A percentile compares a stretch with the other conserved stretches of the same genome.
Evolutionary conservation across 768 basidiomycete genomes (phyloP).

Genomic region (Vararia minispora): DNA sequence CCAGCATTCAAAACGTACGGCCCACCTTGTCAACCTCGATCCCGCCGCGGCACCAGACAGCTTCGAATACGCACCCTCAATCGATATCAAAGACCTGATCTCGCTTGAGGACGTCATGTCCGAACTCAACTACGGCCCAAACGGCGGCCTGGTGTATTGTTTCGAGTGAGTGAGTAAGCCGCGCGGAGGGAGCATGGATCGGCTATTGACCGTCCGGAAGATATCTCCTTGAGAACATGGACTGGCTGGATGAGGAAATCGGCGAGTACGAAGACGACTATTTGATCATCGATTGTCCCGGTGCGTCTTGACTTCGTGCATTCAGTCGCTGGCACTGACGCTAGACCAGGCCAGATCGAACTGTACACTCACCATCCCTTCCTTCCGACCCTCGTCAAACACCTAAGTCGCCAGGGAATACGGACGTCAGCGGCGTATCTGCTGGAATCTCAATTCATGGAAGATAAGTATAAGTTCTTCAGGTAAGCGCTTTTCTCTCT

Average conservation of each 20-base stretch:
- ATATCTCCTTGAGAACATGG: constrained; percentile 93
- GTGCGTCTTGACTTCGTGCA: constrained; percentile 25
- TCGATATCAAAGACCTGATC: constrained; percentile 91
- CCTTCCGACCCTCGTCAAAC: constrained; percentile 79
- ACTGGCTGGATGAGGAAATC: constrained; percentile 95
- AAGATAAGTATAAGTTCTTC: constrained; percentile 98
- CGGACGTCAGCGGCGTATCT: constrained; percentile 86
- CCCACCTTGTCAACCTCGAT: constrained; percentile 94
- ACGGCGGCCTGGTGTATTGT: constrained; percentile 95
- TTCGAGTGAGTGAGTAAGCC: constrained; percentile 88
- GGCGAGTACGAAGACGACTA: constrained; percentile 96
- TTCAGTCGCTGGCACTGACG: constrained; percentile 5
- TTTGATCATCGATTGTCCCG: constrained; percentile 85
- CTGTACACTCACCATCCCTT: constrained; percentile 98
- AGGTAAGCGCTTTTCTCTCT: constrained; percentile 34
- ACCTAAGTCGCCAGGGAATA: constrained; percentile 65
- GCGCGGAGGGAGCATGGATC: background rate
- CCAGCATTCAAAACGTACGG: constrained; percentile 65
- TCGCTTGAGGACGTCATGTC: constrained; percentile 92
- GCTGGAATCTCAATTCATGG: constrained; percentile 98
- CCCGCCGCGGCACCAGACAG: constrained; percentile 81
- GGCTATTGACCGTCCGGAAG: constrained; percentile 28
- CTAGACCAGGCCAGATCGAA: constrained; percentile 79
- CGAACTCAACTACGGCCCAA: constrained; percentile 91
- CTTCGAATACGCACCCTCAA: constrained; percentile 85